Conservation (phyloP, 2,329 filamentous ascomycete genomes). For the Sphaerostilbella broomeana region DNA sequence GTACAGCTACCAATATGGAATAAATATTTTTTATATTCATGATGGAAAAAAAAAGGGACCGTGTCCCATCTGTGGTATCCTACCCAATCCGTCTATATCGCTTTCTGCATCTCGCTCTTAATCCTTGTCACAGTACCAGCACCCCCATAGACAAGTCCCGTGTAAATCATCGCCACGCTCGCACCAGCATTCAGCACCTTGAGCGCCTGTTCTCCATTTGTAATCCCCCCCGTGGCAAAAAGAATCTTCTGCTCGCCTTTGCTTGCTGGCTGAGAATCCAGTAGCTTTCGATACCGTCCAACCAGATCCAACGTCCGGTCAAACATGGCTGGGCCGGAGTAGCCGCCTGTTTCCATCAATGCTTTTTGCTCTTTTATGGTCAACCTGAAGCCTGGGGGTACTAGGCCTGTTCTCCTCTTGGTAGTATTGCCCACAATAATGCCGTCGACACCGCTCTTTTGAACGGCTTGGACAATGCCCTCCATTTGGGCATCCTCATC, state of each 20-base stretch:
- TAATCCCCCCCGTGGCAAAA: slow-evolving; percentile 91
- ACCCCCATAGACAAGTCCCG: slow-evolving; percentile 60
- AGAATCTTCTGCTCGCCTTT: slow-evolving; percentile 62
- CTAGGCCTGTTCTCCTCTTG: slow-evolving; percentile 65
- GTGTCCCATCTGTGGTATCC: background rate
- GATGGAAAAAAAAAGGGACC: background rate
- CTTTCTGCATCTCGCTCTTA: slow-evolving; percentile 54
- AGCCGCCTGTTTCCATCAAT: slow-evolving; percentile 74
- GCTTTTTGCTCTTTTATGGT: slow-evolving; percentile 59
- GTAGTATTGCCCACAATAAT: slow-evolving; percentile 98
- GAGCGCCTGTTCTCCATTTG: slow-evolving; percentile 75
- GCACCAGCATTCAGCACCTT: slow-evolving; percentile 82
- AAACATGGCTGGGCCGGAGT: slow-evolving; percentile 87
- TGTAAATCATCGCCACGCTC: slow-evolving; percentile 88
- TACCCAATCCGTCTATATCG: slow-evolving; percentile 22
- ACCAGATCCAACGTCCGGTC: slow-evolving; percentile 73
- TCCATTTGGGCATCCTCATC: slow-evolving; percentile 76
- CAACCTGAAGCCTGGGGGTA: slow-evolving; percentile 61
- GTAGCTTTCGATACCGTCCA: slow-evolving; percentile 64
- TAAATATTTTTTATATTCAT: background rate
- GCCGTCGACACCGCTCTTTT: slow-evolving; percentile 79
- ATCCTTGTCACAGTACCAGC: slow-evolving; percentile 59
- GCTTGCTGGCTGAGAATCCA: slow-evolving; percentile 45
- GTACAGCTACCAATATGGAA: background rate
- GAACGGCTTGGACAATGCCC: slow-evolving; percentile 82